Evolutionary conservation across 352 stramenopile species (phyloP).

Genomic region (Thalassiosira exigua): DNA sequence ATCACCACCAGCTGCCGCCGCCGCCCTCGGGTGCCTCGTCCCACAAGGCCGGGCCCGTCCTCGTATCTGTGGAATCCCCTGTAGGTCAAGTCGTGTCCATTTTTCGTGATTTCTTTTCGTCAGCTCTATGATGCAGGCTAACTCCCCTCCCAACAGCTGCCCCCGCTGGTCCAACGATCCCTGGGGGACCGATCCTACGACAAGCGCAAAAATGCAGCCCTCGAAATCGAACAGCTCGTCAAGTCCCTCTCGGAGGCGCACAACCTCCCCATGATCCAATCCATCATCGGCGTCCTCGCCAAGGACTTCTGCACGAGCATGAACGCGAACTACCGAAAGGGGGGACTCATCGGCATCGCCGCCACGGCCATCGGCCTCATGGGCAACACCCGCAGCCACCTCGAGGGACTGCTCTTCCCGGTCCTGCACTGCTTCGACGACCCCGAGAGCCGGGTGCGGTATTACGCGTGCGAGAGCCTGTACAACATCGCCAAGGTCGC

Average conservation of each 20-base stretch:
- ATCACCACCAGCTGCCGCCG: slow-evolving; percentile 11
- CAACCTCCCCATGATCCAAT: slow-evolving; percentile 89
- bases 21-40: slow-evolving; percentile 4
- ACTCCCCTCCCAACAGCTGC: too few relatives aligned
- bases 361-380: slow-evolving; percentile 97
- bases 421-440: slow-evolving; percentile 99
- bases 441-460: slow-evolving; percentile 94
- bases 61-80: slow-evolving; percentile 68
- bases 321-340: slow-evolving; percentile 99
- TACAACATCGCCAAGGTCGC: slow-evolving; percentile 99
- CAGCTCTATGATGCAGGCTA: too few relatives aligned
- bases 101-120: too few relatives aligned
- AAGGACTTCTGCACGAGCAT: slow-evolving; percentile 98
- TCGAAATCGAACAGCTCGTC: slow-evolving; percentile 98
- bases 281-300: slow-evolving; percentile 95
- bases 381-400: slow-evolving; percentile 72
- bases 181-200: slow-evolving; percentile 98
- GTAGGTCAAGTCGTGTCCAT: too few relatives aligned
- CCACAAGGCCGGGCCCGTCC: slow-evolving; percentile 43
- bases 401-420: slow-evolving; percentile 94
- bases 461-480: slow-evolving; percentile 99
- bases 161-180: slow-evolving; percentile 75
- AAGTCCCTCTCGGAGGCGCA: slow-evolving; percentile 95
- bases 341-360: slow-evolving; percentile 97
- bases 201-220: slow-evolving; percentile 98